Base-by-base conservation (phyloP, 805 yeast genomes). In the Lipomyces chichibuensis region DNA sequence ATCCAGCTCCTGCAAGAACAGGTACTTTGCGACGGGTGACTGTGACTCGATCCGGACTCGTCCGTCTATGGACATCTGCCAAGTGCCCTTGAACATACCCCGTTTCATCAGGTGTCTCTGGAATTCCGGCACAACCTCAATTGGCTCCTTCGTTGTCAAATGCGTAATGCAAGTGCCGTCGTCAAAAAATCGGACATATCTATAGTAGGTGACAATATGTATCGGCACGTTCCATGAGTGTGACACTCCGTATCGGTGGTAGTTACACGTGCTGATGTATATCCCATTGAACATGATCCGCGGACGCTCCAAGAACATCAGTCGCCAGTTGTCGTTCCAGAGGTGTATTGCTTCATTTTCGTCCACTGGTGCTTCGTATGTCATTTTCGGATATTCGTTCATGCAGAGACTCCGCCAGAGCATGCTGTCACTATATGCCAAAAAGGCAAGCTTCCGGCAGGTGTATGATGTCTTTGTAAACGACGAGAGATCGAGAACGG, bases 201-300 rank as follows among this genome's bases (percentile, higher is more conserved):
- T 80, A 75, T 91, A 94, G 75, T 94, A 94, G 0, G 97, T 91
- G 53, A 94, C 90, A 75, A 92, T 86, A 72, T 91, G 86, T 25
- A 90, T 85, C 1, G 97, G 97, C 67, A 86, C 86, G 56, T 83
- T 77, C 89, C 95, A 87, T 37, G 82, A 81, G 8, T 86, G 84
- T 61, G 87, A 83, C 2, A 90, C 88, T 49, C 98, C 98, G 74
- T 90, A 92, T 63, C 96, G 84, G 71, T 89, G 85, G 77, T 92
- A 93, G 68, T 90, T 90, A 61, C 93, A 90, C 23, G 88, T 90
- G 73, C 96, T 88, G 27, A 94, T 90, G 73, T 94, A 94, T 23
- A 92, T 83, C 1, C 99, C 99, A 63, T 86, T 82, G 76, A 85
- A 91, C 74, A 94, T 89, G 43, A 93, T 73, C 73, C 88, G 89